Conservation (phyloP, 139 green algal species). For the Pleodorina starrii region DNA sequence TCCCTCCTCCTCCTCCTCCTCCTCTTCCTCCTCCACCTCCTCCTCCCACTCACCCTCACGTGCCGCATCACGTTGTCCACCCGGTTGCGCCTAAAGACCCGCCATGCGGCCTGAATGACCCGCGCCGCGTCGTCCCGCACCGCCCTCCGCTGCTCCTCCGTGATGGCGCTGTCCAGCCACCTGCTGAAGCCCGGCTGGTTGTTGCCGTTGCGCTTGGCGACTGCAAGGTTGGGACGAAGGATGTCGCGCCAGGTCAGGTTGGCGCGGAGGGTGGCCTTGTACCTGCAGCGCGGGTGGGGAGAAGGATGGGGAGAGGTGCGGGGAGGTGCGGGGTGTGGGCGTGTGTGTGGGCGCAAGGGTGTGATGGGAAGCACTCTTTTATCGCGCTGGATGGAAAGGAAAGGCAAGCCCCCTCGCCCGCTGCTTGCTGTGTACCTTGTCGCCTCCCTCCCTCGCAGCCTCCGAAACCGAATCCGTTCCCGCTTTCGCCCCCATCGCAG, state of each 20-base stretch:
- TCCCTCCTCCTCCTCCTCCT: background rate
- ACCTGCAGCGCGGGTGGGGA: slow-evolving; percentile 22
- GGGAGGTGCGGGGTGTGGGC: background rate
- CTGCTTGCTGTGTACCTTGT: too few species aligned
- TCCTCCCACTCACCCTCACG: slow-evolving; percentile 10
- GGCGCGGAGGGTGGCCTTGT: slow-evolving; percentile 18
- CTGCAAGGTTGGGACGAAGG: slow-evolving; percentile 26
- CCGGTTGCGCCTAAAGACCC: background rate
- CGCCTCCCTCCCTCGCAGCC: too few species aligned
- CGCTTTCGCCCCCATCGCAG: too few species aligned
- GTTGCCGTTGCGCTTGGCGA: background rate
- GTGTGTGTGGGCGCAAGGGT: background rate
- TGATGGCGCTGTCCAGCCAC: slow-evolving; percentile 34
- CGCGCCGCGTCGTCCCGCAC: slow-evolving; percentile 19
- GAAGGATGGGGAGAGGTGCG: background rate
- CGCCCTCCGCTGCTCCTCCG: slow-evolving; percentile 35
- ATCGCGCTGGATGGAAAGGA: too few species aligned
- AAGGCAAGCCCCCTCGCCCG: too few species aligned
- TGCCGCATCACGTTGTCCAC: slow-evolving; percentile 7
- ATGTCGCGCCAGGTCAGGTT: slow-evolving; percentile 38
- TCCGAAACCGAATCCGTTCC: too few species aligned
- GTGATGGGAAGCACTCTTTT: too few species aligned
- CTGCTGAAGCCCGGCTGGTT: slow-evolving; percentile 16
- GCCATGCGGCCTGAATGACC: slow-evolving; percentile 32
- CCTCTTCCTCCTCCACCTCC: background rate